These are phyloP conservation scores for Rhodotorula sp. DNA, from an alignment of 1,284 basidiomycete species.

Conservation along the genomic window DNA sequence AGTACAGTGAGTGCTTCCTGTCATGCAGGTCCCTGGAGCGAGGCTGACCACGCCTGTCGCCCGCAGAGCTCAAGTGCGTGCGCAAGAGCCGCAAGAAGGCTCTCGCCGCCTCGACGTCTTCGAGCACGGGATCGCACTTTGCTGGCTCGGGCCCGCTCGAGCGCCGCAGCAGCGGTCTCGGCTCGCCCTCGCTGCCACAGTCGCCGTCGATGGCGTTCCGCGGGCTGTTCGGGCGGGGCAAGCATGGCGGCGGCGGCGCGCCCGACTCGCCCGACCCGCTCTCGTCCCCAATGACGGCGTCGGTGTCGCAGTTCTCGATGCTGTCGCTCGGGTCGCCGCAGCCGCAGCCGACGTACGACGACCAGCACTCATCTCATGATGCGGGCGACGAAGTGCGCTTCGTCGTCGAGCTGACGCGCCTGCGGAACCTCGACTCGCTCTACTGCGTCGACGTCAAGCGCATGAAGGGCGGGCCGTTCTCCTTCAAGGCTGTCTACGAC, in stretches of 20 bases:
- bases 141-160: background rate
- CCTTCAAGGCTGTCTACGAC: constrained; percentile 92
- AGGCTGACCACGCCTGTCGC: background rate
- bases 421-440: constrained; percentile 82
- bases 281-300: constrained; percentile 37
- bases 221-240: constrained; percentile 23
- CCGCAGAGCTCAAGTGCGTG: constrained; percentile 42
- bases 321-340: constrained; percentile 32
- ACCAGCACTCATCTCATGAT: constrained; percentile 62
- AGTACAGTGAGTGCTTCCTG: constrained; percentile 63
- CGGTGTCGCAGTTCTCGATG: constrained; percentile 33
- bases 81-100: constrained; percentile 48
- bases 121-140: constrained; percentile 15
- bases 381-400: constrained; percentile 91
- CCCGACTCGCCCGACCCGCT: constrained; percentile 34
- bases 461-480: constrained; percentile 72
- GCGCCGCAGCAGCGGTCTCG: constrained; percentile 6
- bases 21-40: no score
- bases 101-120: constrained; percentile 16
- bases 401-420: constrained; percentile 81
- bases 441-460: constrained; percentile 86
- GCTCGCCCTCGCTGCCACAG: constrained; percentile 24
- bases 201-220: constrained; percentile 40
- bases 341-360: constrained; percentile 68
- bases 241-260: constrained; percentile 6